These are phyloP conservation scores for Linnemannia hyalina DNA, from an alignment of 192 early-diverging fungal species.

Conservation along the genomic window DNA sequence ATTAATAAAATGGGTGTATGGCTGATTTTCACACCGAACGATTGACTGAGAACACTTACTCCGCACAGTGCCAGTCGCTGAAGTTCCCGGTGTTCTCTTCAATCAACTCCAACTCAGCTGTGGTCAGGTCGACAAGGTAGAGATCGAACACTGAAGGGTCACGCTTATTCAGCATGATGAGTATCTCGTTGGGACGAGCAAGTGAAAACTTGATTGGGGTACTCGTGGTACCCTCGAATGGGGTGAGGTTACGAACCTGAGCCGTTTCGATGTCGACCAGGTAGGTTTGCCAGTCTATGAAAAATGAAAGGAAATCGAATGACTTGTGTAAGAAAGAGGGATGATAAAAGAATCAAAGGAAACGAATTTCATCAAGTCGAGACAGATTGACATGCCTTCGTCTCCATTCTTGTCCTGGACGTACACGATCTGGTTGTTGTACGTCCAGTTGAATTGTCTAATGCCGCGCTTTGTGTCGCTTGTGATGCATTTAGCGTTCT, in stretches of 20 bases:
- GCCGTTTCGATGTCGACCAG: constrained; percentile 20
- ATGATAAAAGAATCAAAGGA: not conserved
- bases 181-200: constrained; percentile 37
- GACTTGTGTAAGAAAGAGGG: not conserved
- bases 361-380: not conserved
- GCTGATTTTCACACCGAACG: not conserved
- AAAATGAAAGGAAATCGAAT: not conserved
- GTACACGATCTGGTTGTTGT: constrained; percentile 42
- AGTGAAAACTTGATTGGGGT: constrained; percentile 14
- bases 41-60: not conserved
- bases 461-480: constrained; percentile 48
- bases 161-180: constrained; percentile 47
- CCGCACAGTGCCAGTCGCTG: constrained; percentile 10
- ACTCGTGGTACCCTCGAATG: constrained; percentile 13
- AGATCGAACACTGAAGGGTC: constrained; percentile 44
- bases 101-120: constrained; percentile 41
- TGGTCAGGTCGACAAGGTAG: constrained; percentile 28
- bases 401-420: constrained; percentile 53
- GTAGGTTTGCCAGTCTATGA: constrained; percentile 17
- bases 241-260: constrained; percentile 22
- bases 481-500: constrained; percentile 39
- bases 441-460: constrained; percentile 45
- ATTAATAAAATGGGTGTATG: not conserved
- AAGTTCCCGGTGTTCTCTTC: constrained; percentile 37
- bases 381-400: constrained; percentile 25